Conservation (phyloP, 805 yeast genomes). For the Saccharomycopsis lassenensis region DNA sequence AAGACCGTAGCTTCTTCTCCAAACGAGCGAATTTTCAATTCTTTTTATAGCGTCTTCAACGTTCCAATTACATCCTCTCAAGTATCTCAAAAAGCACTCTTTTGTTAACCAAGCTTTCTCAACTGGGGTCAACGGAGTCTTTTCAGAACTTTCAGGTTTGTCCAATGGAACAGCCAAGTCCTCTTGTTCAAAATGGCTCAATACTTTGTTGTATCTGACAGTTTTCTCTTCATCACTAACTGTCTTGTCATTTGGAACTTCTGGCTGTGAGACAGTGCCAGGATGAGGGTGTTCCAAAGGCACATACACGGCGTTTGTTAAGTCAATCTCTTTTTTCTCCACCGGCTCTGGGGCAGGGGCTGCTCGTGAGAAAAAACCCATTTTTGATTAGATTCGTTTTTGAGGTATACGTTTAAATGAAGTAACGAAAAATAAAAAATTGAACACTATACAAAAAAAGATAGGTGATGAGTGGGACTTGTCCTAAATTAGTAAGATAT, state of each 20-base stretch:
- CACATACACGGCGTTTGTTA: slow-evolving; percentile 2
- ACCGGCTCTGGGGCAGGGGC: slow-evolving; percentile 1
- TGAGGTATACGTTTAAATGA: too few species aligned
- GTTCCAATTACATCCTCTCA: slow-evolving; percentile 91
- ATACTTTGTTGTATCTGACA: slow-evolving; percentile 47
- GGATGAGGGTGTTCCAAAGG: slow-evolving; percentile 53
- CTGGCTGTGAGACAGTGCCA: slow-evolving; percentile 39
- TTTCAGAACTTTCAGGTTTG: slow-evolving; percentile 29
- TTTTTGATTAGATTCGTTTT: too few species aligned
- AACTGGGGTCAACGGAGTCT: slow-evolving; percentile 28
- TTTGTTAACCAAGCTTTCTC: slow-evolving; percentile 91
- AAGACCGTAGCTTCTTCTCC: slow-evolving; percentile 74
- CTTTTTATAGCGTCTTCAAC: slow-evolving; percentile 60
- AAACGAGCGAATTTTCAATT: slow-evolving; percentile 64
- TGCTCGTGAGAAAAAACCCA: slow-evolving; percentile 13
- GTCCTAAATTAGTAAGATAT: too few species aligned
- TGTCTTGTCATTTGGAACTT: slow-evolving; percentile 21
- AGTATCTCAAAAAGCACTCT: slow-evolving; percentile 82
- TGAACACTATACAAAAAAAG: too few species aligned
- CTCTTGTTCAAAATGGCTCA: slow-evolving; percentile 52
- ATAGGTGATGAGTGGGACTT: too few species aligned
- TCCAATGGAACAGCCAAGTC: slow-evolving; percentile 21
- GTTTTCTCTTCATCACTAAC: slow-evolving; percentile 43
- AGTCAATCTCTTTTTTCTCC: neutral
- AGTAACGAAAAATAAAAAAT: too few species aligned